phyloP scores from a whole-genome alignment of 1,284 basidiomycete genomes.

The Moesziomyces globuligerus region DNA sequence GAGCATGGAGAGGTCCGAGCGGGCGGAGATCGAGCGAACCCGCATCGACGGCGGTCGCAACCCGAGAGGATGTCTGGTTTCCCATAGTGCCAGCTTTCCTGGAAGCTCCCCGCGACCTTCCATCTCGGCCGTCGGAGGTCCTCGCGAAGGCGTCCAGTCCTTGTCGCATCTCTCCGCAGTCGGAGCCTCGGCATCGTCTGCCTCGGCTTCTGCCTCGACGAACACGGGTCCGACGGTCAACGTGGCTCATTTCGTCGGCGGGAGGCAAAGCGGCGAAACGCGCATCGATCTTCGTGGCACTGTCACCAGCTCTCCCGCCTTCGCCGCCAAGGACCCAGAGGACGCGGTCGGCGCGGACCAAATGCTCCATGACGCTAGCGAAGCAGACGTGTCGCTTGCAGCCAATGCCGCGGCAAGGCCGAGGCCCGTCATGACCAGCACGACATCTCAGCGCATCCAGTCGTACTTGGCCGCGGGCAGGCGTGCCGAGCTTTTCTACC shows the following conservation, averaged over 20 bases:
- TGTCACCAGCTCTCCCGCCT: constrained; percentile 34
- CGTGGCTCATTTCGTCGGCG: constrained; percentile 43
- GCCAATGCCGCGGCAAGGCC: constrained; percentile 26
- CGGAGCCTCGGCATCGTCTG: constrained; percentile 6
- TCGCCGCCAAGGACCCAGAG: constrained; percentile 3
- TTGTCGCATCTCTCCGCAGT: constrained; percentile 29
- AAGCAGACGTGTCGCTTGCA: constrained; percentile 30
- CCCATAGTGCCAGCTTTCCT: constrained; percentile 49
- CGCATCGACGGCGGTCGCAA: constrained; percentile 17
- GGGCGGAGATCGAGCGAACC: constrained; percentile 13
- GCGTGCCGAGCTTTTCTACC: constrained; percentile 57
- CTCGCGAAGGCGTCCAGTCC: constrained; percentile 34
- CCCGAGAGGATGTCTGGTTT: constrained; percentile 15
- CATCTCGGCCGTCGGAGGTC: constrained; percentile 27
- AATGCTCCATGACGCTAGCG: constrained; percentile 15
- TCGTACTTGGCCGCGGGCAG: constrained; percentile 53
- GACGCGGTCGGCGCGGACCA: not conserved
- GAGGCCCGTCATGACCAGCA: constrained; percentile 12
- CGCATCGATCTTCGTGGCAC: constrained; percentile 49
- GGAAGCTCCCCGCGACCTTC: constrained; percentile 40
- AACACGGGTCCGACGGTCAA: constrained; percentile 41
- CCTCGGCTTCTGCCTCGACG: constrained; percentile 32
- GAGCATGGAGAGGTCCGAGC: constrained; percentile 39
- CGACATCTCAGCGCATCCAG: constrained; percentile 44
- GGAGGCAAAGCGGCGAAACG: constrained; percentile 46